phyloP scores from a whole-genome alignment of 805 yeast genomes.

The Ogataea pignaliae region DNA sequence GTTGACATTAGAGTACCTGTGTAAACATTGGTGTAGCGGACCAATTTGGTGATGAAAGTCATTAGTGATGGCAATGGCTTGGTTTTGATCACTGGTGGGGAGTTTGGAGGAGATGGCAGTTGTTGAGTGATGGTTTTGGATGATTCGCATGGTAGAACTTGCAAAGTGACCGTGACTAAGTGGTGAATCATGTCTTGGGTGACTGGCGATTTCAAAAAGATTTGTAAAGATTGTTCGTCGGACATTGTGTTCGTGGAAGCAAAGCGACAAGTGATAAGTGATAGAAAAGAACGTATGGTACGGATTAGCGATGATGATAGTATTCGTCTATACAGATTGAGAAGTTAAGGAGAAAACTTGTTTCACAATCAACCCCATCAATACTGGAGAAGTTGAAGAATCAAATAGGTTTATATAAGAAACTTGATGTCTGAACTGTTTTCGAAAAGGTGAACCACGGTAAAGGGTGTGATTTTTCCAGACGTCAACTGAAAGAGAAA shows the following conservation, averaged over 20 bases:
- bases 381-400: too few species aligned
- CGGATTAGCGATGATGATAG: too few species aligned
- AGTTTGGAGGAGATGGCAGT: conserved; percentile 28
- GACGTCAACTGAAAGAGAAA: too few species aligned
- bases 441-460: too few species aligned
- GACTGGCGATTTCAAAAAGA: conserved; percentile 61
- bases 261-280: neutral
- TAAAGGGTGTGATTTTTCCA: too few species aligned
- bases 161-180: conserved; percentile 60
- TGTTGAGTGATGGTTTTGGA: conserved; percentile 32
- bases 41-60: conserved; percentile 69
- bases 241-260: conserved; percentile 28
- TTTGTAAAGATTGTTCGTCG: conserved; percentile 51
- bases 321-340: too few species aligned
- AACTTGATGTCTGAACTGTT: too few species aligned
- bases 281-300: conserved; percentile 1
- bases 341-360: too few species aligned
- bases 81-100: conserved; percentile 29
- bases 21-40: conserved; percentile 73
- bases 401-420: too few species aligned
- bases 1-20: conserved; percentile 76
- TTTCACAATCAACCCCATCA: too few species aligned
- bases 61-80: conserved; percentile 61
- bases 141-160: conserved; percentile 59
- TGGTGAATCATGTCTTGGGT: conserved; percentile 72